Percentiles rank a stretch among this genome's conserved stretches.
Evolutionary conservation across 208 protist genomes (phyloP).

Genomic region (Crithidia fasciculata): DNA sequence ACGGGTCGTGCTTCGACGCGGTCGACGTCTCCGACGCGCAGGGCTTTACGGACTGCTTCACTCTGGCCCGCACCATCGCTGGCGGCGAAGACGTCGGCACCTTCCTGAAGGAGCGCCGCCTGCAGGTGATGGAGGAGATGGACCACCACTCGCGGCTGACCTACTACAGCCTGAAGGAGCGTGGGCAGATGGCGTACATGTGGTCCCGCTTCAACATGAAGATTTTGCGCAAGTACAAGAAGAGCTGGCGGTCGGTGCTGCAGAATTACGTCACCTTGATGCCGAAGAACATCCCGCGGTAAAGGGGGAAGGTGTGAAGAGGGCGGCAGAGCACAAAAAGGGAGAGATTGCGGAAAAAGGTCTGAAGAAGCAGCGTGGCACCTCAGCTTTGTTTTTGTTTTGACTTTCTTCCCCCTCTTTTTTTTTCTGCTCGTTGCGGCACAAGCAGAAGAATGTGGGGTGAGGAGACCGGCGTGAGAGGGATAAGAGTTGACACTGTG

Average conservation of each 20-base stretch:
- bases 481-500: too few species aligned
- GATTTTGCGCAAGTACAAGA: slow-evolving; percentile 90
- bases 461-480: too few species aligned
- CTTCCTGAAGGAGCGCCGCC: slow-evolving; percentile 79
- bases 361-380: neutral
- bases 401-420: too few species aligned
- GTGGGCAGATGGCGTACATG: slow-evolving; percentile 90
- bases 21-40: slow-evolving; percentile 91
- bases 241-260: slow-evolving; percentile 85
- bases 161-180: slow-evolving; percentile 85
- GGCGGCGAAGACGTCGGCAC: slow-evolving; percentile 71
- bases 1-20: slow-evolving; percentile 88
- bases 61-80: slow-evolving; percentile 77
- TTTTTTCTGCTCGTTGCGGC: too few species aligned
- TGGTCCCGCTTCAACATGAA: slow-evolving; percentile 90
- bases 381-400: neutral
- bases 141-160: slow-evolving; percentile 83
- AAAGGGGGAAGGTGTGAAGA: neutral
- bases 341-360: slow-evolving; percentile 5
- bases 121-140: slow-evolving; percentile 91
- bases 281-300: slow-evolving; percentile 55
- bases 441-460: too few species aligned
- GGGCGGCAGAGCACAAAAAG: neutral
- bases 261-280: slow-evolving; percentile 89
- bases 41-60: slow-evolving; percentile 92